Base-by-base conservation (phyloP, 2,329 filamentous ascomycete species). In the Beauveria sp. region DNA sequence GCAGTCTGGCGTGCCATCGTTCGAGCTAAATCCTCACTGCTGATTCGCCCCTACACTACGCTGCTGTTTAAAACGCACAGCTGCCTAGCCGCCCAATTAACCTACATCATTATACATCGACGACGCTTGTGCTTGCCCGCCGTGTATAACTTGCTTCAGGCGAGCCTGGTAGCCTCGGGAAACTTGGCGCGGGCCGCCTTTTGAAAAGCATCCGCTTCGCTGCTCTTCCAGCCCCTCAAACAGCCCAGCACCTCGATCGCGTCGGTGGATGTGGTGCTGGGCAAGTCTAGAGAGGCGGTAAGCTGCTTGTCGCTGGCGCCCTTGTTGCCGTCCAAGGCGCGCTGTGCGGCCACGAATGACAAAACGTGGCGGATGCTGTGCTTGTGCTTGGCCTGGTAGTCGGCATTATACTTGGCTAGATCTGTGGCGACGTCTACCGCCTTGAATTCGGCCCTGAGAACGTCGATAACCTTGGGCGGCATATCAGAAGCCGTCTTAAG, bases 401-500 rank as follows among this genome's bases (percentile, higher is more conserved):
- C 80, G 44, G 86, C 78, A 72, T 92, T 93, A 75, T 81, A 83
- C 65, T 84, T 78, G 53, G 80, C 76, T 48, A 90, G 78, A 55
- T 87, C 80, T 14, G 55, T 22, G 22, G 79, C 74, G 34, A 82
- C 75, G 7, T 86, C 79, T 26, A 88, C 75, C 9, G 80, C 77
- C 41, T 82, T 83, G 66, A 92, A 90, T 65, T 87, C 85, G 2
- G 83, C 75, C 63, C 87, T 85, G 66, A 96, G 77, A 52, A 91
- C 84, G 65, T 91, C 84, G 55, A 83, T 79, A 22, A 89, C 83
- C 73, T 90, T 84, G 24, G 84, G 73, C 0, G 85, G 77, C 22
- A 92, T 77, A 30, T 73, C 70, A n/a, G 86, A 81, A 53, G 80
- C 81, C 5, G 77, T 75, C 64, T 82, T 80, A 55, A 89, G 73